phyloP scores from a whole-genome alignment of 2,329 filamentous ascomycete genomes.

The Diplodia corticola region DNA sequence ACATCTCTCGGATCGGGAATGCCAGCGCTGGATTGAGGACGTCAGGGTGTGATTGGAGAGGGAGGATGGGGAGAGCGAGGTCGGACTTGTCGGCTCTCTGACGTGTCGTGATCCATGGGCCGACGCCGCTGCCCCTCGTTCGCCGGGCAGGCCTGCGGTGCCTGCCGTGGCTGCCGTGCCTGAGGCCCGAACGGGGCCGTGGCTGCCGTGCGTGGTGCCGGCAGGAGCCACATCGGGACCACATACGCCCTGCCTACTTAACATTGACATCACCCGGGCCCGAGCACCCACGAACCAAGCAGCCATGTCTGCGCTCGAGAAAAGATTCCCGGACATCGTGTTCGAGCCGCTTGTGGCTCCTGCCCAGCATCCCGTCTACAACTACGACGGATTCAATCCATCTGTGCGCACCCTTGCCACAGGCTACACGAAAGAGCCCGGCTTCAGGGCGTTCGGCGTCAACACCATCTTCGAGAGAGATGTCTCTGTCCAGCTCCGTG shows the following conservation, averaged over 20 bases:
- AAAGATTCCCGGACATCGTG: slow-evolving; percentile 7
- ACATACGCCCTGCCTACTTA: not conserved
- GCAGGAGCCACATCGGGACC: not conserved
- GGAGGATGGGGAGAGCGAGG: not conserved
- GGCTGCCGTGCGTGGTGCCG: not conserved
- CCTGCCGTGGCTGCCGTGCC: not conserved
- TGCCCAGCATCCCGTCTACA: not conserved
- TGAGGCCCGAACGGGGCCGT: not conserved
- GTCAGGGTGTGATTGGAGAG: slow-evolving; percentile 1
- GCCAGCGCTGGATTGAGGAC: not conserved
- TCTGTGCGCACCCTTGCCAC: not conserved
- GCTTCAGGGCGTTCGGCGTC: slow-evolving; percentile 33
- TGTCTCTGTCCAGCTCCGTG: slow-evolving; percentile 45
- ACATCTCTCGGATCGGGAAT: not conserved
- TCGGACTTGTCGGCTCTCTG: not conserved
- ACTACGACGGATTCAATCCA: slow-evolving; percentile 19
- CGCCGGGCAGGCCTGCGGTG: not conserved
- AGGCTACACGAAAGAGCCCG: not conserved
- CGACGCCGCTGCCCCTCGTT: not conserved
- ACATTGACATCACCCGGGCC: no score
- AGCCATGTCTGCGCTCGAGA: not conserved
- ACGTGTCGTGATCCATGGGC: not conserved
- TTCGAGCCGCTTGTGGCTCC: not conserved
- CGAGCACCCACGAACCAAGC: not conserved
- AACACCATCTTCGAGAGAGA: slow-evolving; percentile 49